Evolutionary conservation across 345 rosid species (phyloP).

Genomic region (Fremontodendron californicum): DNA sequence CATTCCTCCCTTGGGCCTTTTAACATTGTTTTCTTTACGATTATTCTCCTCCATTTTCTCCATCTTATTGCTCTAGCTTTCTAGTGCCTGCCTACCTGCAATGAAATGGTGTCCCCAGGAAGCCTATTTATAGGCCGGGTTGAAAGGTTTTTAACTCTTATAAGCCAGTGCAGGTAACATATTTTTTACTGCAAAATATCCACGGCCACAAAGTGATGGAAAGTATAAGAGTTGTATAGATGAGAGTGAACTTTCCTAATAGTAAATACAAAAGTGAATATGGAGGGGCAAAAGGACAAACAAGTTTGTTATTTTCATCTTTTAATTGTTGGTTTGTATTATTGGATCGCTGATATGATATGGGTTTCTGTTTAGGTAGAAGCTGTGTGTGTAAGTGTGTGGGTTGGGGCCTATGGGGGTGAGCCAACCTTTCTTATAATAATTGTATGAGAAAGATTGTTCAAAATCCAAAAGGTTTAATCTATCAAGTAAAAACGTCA

Average conservation of each 20-base stretch:
- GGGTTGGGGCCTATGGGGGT: too few relatives aligned
- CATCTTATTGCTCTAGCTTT: background rate
- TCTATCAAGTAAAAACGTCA: too few relatives aligned
- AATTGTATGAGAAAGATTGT: background rate
- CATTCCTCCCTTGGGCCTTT: conserved; percentile 51
- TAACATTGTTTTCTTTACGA: conserved; percentile 28
- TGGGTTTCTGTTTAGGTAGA: background rate
- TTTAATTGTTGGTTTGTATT: conserved; percentile 1
- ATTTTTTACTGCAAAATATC: background rate
- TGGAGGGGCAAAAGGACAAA: background rate
- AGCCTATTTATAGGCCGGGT: conserved; percentile 16
- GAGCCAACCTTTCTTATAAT: background rate
- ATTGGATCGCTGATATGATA: background rate
- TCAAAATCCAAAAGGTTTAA: background rate
- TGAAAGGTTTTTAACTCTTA: background rate
- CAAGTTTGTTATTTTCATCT: conserved; percentile 3
- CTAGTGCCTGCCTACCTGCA: background rate
- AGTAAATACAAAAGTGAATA: background rate
- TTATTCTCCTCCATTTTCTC: conserved; percentile 28
- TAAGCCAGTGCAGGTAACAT: background rate
- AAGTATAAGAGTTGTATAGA: background rate
- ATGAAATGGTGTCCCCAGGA: background rate
- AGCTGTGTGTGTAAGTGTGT: too few relatives aligned
- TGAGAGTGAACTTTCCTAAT: background rate
- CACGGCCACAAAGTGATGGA: conserved; percentile 7